Base-by-base conservation (phyloP, 148 eudicot species). In the Chenopodium suecicum region DNA sequence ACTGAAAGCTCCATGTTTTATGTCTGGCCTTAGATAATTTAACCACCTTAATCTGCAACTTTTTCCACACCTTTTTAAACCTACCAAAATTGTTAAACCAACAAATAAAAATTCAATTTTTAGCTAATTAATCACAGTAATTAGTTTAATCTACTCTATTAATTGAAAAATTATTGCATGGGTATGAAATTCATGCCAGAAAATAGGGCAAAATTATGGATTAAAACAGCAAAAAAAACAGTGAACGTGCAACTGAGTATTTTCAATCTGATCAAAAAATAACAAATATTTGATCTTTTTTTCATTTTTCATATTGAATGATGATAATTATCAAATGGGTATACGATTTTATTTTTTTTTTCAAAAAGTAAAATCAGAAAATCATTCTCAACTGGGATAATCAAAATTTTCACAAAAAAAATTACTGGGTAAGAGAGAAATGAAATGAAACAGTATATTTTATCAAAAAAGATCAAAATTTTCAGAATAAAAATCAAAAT, bases 31-130 rank as follows among this genome's bases (percentile, higher is more conserved):
- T 3, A 92, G 93, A 81, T 92, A 92, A 64, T 92, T 92, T 2
- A 92, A 89, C 96, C 96, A 92, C 72, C 96, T 86, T 78, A 92
- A 86, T 4, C 95, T 83, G 75, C 95, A 92, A 66, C 95, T 92
- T 83, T 92, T 91, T 25, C 96, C 96, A 32, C 96, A 92, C 22
- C 96, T 88, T 82, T 83, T 88, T 50, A 92, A 85, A 69, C 94
- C 96, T 90, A 41, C 46, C 73, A 46, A 75, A 41, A 62, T 62
- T 62, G 25, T 7, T 22, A 4, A 58, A 58, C 1, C 27, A 62
- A 22, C 7, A 6, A 62, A 12, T 56, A 56, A 2, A 56, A 3
- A 56, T 14, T 17, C 62, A 17, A 56, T 17, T 4, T 56, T 56
- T 56, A 14, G 16, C 17, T 56, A 14, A 16, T 56, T 56, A 3